Base-by-base conservation (phyloP, 1,284 basidiomycete species). In the Ustilago nuda region DNA sequence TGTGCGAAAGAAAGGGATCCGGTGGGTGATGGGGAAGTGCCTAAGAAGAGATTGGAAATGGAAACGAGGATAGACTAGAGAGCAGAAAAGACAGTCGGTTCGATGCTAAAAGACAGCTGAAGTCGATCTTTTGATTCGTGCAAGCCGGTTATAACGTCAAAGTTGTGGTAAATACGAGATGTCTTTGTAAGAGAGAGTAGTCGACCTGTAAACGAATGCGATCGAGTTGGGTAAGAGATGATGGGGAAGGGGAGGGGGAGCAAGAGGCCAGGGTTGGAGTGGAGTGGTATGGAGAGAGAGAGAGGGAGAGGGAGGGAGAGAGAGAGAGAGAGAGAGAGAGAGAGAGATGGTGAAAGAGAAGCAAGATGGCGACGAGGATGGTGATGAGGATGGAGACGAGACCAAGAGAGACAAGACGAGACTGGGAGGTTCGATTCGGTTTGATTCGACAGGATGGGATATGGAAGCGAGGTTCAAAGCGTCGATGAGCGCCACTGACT, bases 71-170 rank as follows among this genome's bases (percentile, higher is more conserved):
- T 15, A 60, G 33, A 19, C 43, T n/a, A 15, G n/a, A 50, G 37
- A 54, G 56, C 54, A 56, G 70, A 72, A 72, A 72, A 61, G 70
- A 72, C 65, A 35, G 70, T 72, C 57, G 65, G 15, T 67, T 56
- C 55, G 63, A 66, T 43, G 56, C 60, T 41, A 61, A 27, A 27
- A 27, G 32, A 52, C 39, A 66, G 63, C 69, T 53, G 53, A 13
- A 45, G 33, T 60, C 62, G 62, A 61, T 61, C 35, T 39, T 45
- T 32, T 19, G 52, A 52, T 35, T 53, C 27, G 43, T 54, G 48
- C 7, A 50, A 65, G 69, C 69, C 66, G 64, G 37, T 32, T 36
- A 11, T 41, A 57, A 51, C 54, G 62, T 66, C 59, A 55, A 57
- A 45, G 50, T 61, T 61, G 58, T 62, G 23, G 30, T 27, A 27